phyloP scores from a whole-genome alignment of 495 filamentous ascomycete species.

The Penicillium psychrofluorescens region DNA sequence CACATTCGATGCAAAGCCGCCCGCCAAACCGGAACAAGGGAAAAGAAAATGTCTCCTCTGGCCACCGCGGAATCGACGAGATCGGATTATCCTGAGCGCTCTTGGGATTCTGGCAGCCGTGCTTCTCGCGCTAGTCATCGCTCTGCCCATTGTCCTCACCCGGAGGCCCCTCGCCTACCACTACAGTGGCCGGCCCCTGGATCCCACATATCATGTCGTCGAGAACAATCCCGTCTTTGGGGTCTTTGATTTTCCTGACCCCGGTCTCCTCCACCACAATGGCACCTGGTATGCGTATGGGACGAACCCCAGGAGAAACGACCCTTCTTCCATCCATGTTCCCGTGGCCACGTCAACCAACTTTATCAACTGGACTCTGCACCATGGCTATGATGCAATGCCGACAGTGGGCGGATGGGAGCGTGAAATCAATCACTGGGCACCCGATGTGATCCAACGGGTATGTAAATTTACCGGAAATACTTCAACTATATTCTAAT shows the following conservation, averaged over 20 bases:
- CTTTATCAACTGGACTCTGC: constrained; percentile 24
- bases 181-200: constrained; percentile 1
- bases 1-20: background rate
- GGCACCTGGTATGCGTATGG: constrained; percentile 29
- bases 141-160: constrained; percentile 11
- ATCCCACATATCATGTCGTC: constrained; percentile 13
- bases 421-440: constrained; percentile 21
- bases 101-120: constrained; percentile 6
- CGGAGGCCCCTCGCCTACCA: constrained; percentile 1
- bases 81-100: constrained; percentile 4
- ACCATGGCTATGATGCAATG: constrained; percentile 21
- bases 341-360: constrained; percentile 25
- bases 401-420: constrained; percentile 20
- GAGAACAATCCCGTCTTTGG: constrained; percentile 17
- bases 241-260: constrained; percentile 28
- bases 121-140: constrained; percentile 11
- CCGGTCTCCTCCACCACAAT: constrained; percentile 24
- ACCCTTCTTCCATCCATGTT: constrained; percentile 14
- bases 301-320: constrained; percentile 19
- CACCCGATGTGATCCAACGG: constrained; percentile 27
- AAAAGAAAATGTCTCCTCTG: constrained; percentile 7
- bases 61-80: constrained; percentile 8
- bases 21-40: background rate
- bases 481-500: background rate
- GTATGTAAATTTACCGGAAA: constrained; percentile 10